A percentile compares a stretch with the other conserved stretches of the same genome.
Conservation (phyloP, 148 eudicot species). For the Simmondsia chinensis region DNA sequence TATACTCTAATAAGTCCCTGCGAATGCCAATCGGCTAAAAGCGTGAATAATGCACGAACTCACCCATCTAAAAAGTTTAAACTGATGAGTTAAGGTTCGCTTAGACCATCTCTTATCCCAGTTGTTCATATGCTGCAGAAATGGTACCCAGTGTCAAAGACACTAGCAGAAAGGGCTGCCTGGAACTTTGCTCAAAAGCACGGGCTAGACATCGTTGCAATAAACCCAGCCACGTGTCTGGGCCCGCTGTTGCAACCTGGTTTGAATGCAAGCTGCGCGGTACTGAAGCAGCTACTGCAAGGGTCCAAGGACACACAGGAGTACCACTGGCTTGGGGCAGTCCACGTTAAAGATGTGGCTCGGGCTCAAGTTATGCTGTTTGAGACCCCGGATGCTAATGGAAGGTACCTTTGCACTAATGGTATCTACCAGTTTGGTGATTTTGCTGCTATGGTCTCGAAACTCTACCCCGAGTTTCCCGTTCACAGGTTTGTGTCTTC, state of each 20-base stretch:
- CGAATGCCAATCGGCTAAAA: too few species aligned
- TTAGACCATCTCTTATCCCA: too few species aligned
- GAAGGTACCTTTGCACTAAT: conserved; percentile 82
- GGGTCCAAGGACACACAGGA: conserved; percentile 88
- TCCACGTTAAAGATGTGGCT: conserved; percentile 88
- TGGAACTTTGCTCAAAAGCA: conserved; percentile 70
- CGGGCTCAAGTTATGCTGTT: conserved; percentile 62
- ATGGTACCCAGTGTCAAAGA: conserved; percentile 91
- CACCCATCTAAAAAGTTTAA: too few species aligned
- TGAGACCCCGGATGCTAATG: conserved; percentile 66
- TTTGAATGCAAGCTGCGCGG: conserved; percentile 81
- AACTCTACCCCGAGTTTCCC: conserved; percentile 67
- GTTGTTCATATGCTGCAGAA: conserved; percentile 33
- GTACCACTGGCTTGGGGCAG: conserved; percentile 82
- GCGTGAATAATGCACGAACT: too few species aligned
- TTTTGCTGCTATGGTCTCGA: conserved; percentile 59
- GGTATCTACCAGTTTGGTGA: conserved; percentile 82
- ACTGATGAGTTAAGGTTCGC: too few species aligned
- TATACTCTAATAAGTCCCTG: too few species aligned
- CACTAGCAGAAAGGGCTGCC: conserved; percentile 77
- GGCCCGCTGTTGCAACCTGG: conserved; percentile 75
- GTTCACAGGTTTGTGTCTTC: conserved; percentile 48
- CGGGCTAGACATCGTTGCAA: conserved; percentile 55
- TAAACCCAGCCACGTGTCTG: conserved; percentile 76
- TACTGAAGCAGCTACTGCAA: conserved; percentile 57